phyloP scores from a whole-genome alignment of 2,329 filamentous ascomycete species.

The Aspergillus luchuensis region DNA sequence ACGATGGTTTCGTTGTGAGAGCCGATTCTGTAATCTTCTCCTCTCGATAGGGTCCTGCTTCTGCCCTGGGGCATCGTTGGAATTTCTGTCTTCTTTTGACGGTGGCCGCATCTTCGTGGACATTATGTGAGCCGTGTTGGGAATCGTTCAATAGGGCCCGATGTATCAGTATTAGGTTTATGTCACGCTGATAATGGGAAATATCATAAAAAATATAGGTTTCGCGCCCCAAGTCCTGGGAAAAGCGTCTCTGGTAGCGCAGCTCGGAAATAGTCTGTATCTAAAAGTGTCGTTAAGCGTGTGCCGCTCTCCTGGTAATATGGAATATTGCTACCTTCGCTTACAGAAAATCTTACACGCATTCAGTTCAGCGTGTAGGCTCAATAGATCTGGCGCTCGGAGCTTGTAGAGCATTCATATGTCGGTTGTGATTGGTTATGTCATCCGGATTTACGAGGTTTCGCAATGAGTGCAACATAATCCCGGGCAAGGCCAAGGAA shows the following conservation, averaged over 20 bases:
- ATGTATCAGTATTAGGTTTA: neutral
- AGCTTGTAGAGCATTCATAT: neutral
- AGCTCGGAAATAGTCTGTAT: too few species aligned
- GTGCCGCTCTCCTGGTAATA: neutral
- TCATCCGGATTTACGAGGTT: conserved; percentile 7
- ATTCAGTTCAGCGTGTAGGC: neutral
- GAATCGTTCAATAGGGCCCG: neutral
- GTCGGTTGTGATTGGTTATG: conserved; percentile 1
- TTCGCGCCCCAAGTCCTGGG: too few species aligned
- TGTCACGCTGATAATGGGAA: neutral
- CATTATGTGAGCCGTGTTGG: neutral
- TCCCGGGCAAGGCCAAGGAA: conserved; percentile 4
- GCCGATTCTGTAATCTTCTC: conserved; percentile 34
- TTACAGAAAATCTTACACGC: conserved; percentile 1
- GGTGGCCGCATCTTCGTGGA: conserved; percentile 2
- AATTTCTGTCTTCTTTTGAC: neutral
- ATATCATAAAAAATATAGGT: neutral
- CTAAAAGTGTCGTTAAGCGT: neutral
- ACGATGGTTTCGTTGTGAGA: conserved; percentile 40
- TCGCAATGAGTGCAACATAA: conserved; percentile 11
- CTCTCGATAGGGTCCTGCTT: conserved; percentile 36
- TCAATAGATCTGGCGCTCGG: neutral
- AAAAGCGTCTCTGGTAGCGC: too few species aligned
- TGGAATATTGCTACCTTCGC: neutral
- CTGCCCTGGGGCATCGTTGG: neutral